A percentile compares a stretch with the other conserved stretches of the same genome.
phyloP scores from a whole-genome alignment of 2,329 filamentous ascomycete species.

The Aurifilum marmelostoma region DNA sequence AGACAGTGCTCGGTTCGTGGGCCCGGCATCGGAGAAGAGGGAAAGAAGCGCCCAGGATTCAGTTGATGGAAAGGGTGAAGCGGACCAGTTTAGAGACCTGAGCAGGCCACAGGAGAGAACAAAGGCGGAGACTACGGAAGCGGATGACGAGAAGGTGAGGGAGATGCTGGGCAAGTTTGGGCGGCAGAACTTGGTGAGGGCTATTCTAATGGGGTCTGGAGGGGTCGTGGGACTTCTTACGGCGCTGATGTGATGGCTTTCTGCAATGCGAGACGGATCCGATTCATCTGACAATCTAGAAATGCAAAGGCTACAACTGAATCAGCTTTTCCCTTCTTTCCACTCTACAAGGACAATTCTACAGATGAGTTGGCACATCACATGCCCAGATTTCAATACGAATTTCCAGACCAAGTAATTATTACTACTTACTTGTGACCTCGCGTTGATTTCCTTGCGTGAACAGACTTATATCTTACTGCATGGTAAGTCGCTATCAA shows the following conservation, averaged over 20 bases:
- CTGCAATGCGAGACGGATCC: neutral
- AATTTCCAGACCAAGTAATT: no score
- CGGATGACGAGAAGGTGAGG: constrained; percentile 14
- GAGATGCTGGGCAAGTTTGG: constrained; percentile 19
- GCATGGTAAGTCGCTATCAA: no score
- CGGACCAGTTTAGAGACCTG: constrained; percentile 10
- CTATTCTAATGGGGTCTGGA: constrained; percentile 15
- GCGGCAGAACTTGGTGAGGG: constrained; percentile 19
- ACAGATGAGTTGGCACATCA: no score
- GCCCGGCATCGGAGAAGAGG: neutral
- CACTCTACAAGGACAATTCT: no score
- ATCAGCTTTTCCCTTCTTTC: neutral
- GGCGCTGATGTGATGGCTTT: constrained; percentile 7
- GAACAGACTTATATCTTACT: no score
- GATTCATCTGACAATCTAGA: no score
- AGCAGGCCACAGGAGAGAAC: constrained; percentile 24
- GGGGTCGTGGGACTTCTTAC: constrained; percentile 16
- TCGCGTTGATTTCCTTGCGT: no score
- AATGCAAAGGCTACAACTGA: neutral
- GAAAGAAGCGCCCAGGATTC: constrained; percentile 9
- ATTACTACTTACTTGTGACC: no score
- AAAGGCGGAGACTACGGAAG: neutral
- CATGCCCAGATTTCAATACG: no score
- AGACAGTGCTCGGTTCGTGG: neutral
- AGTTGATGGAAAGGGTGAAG: constrained; percentile 11